Base-by-base conservation (phyloP, 495 filamentous ascomycete species). In the Hyaloscypha bicolor region DNA sequence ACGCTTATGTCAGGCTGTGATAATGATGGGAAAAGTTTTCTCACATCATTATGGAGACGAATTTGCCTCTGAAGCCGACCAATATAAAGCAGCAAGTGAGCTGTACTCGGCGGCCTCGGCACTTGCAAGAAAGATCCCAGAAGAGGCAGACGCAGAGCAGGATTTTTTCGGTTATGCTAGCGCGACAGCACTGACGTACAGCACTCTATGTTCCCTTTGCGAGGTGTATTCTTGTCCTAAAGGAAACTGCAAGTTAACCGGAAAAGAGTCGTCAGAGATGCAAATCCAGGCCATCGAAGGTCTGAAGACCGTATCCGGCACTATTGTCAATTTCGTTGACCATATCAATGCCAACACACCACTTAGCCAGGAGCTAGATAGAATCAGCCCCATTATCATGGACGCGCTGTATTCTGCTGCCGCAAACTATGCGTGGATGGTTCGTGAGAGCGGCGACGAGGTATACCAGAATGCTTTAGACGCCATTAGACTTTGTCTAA, bases 1-100 rank as follows among this genome's bases (percentile, higher is more conserved):
- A 16, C 76, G 80, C 30, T 73, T 82, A 19, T 79, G 76, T 62
- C 81, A 83, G 68, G 78, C 79, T 33, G 76, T 73, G 4, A 70
- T 76, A 11, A 63, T 80, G 53, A 71, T 82, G 16, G 79, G 80
- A 19, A 77, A 78, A 58, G 79, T 81, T 22, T 56, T 83, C 1
- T 30, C 22, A 32, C 72, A 76, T 52, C 73, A 77, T 35, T 63
- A 75, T 61, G 59, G 57, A 39, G 37, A 66, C 5, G 45, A 31
- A 4, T 48, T 61, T 16, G 29, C 55, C 58, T 68, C 31, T 32
- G 70, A 65, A 71, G 72, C 51, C 21, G 61, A 19, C 16, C 33
- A n/a, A 35, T 71, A 53, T 33, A 62, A 9, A 39, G 64, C 45
- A 30, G 70, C 68, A 31, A 60, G 68, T 66, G 66, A 74, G 55